Base-by-base conservation (phyloP, 1,284 basidiomycete species). In the Austropuccinia psidii region DNA sequence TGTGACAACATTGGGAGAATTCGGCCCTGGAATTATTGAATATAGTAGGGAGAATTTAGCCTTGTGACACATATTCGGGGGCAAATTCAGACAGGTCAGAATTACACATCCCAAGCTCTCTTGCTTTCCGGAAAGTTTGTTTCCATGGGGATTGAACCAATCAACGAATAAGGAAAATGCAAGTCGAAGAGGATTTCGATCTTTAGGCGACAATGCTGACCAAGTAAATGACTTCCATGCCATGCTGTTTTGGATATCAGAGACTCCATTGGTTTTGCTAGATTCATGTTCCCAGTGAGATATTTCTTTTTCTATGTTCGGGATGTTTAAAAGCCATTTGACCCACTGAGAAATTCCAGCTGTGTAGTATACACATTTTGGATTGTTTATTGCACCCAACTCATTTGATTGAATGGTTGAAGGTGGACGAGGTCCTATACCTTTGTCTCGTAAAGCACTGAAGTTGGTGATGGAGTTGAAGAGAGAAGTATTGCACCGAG, bases 131-230 rank as follows among this genome's bases (percentile, higher is more conserved):
- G 52, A 24, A 8, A 9, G 17, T 19, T 57, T 54, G 50, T 68
- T 68, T 41, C 66, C 66, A 17, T 15, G 41, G 0, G 67, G 67
- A 43, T 47, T 69, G 35, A 57, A 69, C 54, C 67, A 69, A 41
- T 69, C 43, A 11, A 69, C 27, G 41, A 69, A 58, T 1, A 58
- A 54, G 19, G 54, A 69, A 17, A 69, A 69, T 2, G 21, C 41
- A 11, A 69, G 37, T 11, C 47, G 21, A 3, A 69, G 29, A 7
- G 33, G 15, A 58, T 7, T 8, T 1, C 11, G 8, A 29, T 27
- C 1, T 31, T 41, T 9, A 41, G n/a, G n/a, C n/a, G 11, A 37
- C 2, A 13, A 21, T 21, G 4, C 3, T 39, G 2, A 1, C 2
- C 11, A 47, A 37, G 17, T 5, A 19, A 65, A n/a, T 13, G 7